Evolutionary conservation across 495 filamentous ascomycete species (phyloP), one percentile per base, ranked within the genome.

Genomic region (Letharia lupina): DNA sequence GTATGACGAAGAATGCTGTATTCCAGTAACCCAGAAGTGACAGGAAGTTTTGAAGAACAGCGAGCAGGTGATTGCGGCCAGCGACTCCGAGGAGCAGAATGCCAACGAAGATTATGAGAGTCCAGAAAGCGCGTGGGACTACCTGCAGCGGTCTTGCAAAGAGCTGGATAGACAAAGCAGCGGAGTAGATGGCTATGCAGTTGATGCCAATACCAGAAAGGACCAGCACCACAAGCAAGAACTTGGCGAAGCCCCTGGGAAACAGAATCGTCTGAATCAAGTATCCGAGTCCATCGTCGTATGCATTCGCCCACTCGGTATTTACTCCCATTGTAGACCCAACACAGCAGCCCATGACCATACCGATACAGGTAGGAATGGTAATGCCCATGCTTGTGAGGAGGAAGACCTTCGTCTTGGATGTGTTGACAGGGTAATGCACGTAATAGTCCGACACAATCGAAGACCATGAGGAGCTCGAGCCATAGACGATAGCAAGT

Each of bases 391-490:
- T 68, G 0, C 72, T 75, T 1, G 75, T 77, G 64, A 73, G 76
- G 71, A 81, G 65, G 77, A 86, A 88, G 28, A 87, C 76, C 67
- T 81, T 84, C 58, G 76, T 69, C 60, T 78, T 77, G 28, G 77
- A 74, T 10, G 80, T 82, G 33, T 78, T 73, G 60, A 76, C 78
- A 0, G 84, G 85, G 67, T 86, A 87, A 48, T 86, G 79, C 11
- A 84, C 83, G 69, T 87, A 87, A 69, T 83, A 88, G 68, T 88
- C 86, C 0, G 80, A 79, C 0, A 81, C 83, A 54, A 86, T 83
- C 8, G 85, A 83, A 35, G 78, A 79, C 83, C 86, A 84, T 44
- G 80, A 84, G 2, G 79, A 81, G n/a, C 81, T 81, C 7, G 79
- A 82, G 31, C 82, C 82, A 70, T 85, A 87, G 60, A 84, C 74